Evolutionary conservation across 106 monocot species (phyloP), one percentile per base, ranked within the genome.

Genomic region (Xerophyta viscosa): DNA sequence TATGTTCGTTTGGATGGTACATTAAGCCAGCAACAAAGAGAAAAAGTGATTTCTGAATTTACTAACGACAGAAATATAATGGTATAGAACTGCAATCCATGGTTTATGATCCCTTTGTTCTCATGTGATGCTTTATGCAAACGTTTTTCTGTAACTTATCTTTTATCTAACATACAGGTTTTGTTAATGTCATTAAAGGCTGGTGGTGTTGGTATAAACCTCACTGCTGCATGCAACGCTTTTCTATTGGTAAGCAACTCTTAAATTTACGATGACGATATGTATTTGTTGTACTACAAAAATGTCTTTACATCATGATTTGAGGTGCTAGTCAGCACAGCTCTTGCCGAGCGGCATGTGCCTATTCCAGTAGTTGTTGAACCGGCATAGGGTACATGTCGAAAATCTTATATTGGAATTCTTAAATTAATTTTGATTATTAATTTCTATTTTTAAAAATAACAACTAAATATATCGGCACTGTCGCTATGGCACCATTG

Each of bases 221-320:
- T 94, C 45, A 94, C 93, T 39, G 93, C 93, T 37, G 93, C 93
- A 61, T 81, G 73, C 33, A 88, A 88, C 88, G 93, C 84, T 50
- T 94, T 94, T 68, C 66, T 94, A 19, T 62, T 94, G 93, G 93
- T 94, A 81, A n/a, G n/a, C n/a, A n/a, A n/a, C n/a, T n/a, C n/a
- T n/a, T n/a, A n/a, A n/a, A n/a, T n/a, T n/a, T n/a, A n/a, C n/a
- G n/a, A n/a, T n/a, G n/a, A n/a, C n/a, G n/a, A n/a, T n/a, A n/a
- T n/a, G n/a, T n/a, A n/a, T n/a, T n/a, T n/a, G n/a, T n/a, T n/a
- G n/a, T n/a, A n/a, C n/a, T n/a, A n/a, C n/a, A n/a, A n/a, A n/a
- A n/a, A n/a, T n/a, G n/a, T n/a, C n/a, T n/a, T n/a, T n/a, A n/a
- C n/a, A n/a, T n/a, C n/a, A n/a, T n/a, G n/a, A n/a, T n/a, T n/a